A percentile compares a stretch with the other conserved stretches of the same genome.
phyloP scores from a whole-genome alignment of 345 rosid species.

The Lepidium sativum region DNA sequence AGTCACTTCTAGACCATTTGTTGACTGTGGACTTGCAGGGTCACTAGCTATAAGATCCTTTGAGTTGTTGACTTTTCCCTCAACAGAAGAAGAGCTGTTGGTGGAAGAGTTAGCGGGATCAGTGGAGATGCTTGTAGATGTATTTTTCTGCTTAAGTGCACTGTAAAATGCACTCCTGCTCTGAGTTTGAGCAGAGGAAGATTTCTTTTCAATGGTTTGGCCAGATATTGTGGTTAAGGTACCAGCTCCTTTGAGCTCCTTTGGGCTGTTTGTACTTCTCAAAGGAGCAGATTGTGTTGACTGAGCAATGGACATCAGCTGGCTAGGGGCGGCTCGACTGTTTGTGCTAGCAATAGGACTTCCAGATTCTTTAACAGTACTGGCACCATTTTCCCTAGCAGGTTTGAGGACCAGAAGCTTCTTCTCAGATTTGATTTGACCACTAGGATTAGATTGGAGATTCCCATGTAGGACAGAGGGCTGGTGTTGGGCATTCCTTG shows the following conservation, averaged over 20 bases:
- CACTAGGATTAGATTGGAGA: conserved; percentile 44
- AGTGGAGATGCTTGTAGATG: conserved; percentile 34
- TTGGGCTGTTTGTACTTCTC: conserved; percentile 47
- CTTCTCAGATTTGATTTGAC: conserved; percentile 49
- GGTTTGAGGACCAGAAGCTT: conserved; percentile 81
- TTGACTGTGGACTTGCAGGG: conserved; percentile 35
- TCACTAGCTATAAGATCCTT: conserved; percentile 27
- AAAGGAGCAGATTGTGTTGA: conserved; percentile 38
- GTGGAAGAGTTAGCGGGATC: conserved; percentile 23
- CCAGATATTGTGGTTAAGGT: conserved; percentile 33
- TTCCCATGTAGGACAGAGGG: conserved; percentile 33
- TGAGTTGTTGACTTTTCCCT: conserved; percentile 27
- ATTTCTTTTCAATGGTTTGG: conserved; percentile 55
- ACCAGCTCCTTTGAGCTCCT: conserved; percentile 41
- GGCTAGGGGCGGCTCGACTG: conserved; percentile 36
- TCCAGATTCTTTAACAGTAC: conserved; percentile 47
- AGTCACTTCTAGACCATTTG: conserved; percentile 36
- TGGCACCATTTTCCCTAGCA: conserved; percentile 66
- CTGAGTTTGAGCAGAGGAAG: conserved; percentile 60
- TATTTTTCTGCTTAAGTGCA: conserved; percentile 57
- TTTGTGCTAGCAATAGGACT: conserved; percentile 40
- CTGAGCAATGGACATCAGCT: conserved; percentile 30
- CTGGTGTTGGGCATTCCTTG: conserved; percentile 54
- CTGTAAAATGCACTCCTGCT: conserved; percentile 77
- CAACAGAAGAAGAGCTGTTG: conserved; percentile 21